Evolutionary conservation across 257 asterid species (phyloP).

Genomic region (Solanum megistacrolobum): DNA sequence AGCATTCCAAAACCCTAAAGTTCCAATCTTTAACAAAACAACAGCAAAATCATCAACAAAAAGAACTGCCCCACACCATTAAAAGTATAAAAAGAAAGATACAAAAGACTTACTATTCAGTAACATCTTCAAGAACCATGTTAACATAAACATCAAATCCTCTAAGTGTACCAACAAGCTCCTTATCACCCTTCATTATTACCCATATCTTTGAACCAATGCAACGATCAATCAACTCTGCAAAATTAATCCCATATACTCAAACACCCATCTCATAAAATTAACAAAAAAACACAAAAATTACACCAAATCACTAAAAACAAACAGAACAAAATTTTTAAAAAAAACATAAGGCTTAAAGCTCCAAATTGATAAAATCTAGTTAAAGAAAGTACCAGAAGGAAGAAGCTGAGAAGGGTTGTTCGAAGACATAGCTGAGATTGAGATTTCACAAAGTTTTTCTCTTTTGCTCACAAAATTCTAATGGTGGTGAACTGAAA

Average conservation of each 20-base stretch:
- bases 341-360: no score
- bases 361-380: no score
- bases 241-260: background rate
- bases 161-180: slow-evolving; percentile 72
- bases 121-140: slow-evolving; percentile 85
- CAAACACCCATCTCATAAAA: background rate
- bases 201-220: slow-evolving; percentile 89
- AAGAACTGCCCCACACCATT: background rate
- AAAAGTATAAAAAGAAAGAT: background rate
- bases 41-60: background rate
- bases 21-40: background rate
- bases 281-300: background rate
- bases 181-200: slow-evolving; percentile 90
- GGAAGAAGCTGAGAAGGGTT: slow-evolving; percentile 84
- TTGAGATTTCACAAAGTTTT: background rate
- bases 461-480: background rate
- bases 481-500: background rate
- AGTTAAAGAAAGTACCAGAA: slow-evolving; percentile 30
- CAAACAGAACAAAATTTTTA: background rate
- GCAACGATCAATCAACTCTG: slow-evolving; percentile 82
- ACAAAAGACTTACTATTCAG: slow-evolving; percentile 49
- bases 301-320: background rate
- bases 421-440: slow-evolving; percentile 34
- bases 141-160: slow-evolving; percentile 84
- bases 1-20: background rate